These are phyloP conservation scores for Aspergillus terreus DNA, from an alignment of 2,329 filamentous ascomycete genomes.

Conservation along the genomic window DNA sequence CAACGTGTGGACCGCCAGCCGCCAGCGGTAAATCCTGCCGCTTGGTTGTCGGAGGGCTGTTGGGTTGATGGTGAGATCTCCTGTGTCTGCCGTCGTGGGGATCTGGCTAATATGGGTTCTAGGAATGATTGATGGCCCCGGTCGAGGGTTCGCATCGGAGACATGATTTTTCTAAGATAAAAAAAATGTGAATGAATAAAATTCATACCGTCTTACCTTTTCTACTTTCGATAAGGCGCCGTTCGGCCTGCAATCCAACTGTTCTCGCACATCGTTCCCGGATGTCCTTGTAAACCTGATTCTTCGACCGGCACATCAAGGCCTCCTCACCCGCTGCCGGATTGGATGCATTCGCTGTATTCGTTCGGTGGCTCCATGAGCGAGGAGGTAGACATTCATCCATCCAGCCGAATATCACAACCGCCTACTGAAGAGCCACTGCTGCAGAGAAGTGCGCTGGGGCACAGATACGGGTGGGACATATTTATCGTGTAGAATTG, in stretches of 20 bases:
- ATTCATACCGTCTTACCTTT: background rate
- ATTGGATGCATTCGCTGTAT: constrained; percentile 19
- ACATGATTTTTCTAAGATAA: background rate
- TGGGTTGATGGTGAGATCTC: constrained; percentile 21
- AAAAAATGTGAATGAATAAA: background rate
- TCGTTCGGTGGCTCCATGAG: constrained; percentile 31
- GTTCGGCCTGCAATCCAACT: background rate
- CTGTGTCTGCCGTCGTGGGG: background rate
- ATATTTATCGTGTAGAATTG: constrained; percentile 24
- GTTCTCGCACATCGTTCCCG: background rate
- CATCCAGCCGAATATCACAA: constrained; percentile 35
- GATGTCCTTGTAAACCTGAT: background rate
- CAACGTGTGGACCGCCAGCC: constrained; percentile 82
- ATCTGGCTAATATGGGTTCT: background rate
- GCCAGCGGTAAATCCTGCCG: constrained; percentile 47
- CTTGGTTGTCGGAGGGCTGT: background rate
- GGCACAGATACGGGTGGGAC: constrained; percentile 69
- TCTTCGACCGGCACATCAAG: constrained; percentile 41
- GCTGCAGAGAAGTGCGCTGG: constrained; percentile 55
- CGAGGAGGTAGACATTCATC: constrained; percentile 36
- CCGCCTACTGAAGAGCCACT: constrained; percentile 63
- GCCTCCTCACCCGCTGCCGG: constrained; percentile 37
- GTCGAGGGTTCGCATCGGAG: background rate
- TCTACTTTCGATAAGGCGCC: background rate
- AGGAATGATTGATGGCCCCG: background rate